Percentiles rank a stretch among this genome's conserved stretches.
These are phyloP conservation scores for Fusarium scirpi DNA, from an alignment of 2,329 filamentous ascomycete genomes.

Conservation along the genomic window DNA sequence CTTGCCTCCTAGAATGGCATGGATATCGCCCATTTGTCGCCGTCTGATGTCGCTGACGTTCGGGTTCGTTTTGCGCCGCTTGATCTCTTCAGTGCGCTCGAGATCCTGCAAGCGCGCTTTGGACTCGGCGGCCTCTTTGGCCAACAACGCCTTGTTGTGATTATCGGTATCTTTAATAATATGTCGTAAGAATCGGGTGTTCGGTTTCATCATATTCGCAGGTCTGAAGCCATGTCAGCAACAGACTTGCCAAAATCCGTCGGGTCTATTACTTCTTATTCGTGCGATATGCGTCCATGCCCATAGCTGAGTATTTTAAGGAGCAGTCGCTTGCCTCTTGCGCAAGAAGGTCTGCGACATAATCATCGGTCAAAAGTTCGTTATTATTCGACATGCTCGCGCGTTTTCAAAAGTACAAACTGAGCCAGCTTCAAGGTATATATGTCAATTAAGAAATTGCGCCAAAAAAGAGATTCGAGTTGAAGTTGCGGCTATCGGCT, in stretches of 20 bases:
- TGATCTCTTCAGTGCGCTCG: slow-evolving; percentile 60
- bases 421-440: not conserved
- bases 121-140: slow-evolving; percentile 85
- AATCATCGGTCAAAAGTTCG: slow-evolving; percentile 76
- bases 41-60: slow-evolving; percentile 64
- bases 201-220: slow-evolving; percentile 82
- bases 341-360: slow-evolving; percentile 82
- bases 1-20: slow-evolving; percentile 66
- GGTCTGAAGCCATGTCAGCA: slow-evolving; percentile 61
- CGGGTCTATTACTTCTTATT: slow-evolving; percentile 60
- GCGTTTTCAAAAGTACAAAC: not conserved
- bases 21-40: slow-evolving; percentile 71
- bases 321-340: slow-evolving; percentile 82
- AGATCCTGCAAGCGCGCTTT: slow-evolving; percentile 75
- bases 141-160: slow-evolving; percentile 88
- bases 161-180: slow-evolving; percentile 89
- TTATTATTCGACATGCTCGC: slow-evolving; percentile 58
- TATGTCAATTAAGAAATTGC: slow-evolving; percentile 3
- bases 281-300: slow-evolving; percentile 72
- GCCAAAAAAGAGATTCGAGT: slow-evolving; percentile 14
- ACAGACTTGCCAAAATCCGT: slow-evolving; percentile 22
- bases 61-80: slow-evolving; percentile 59
- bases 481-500: slow-evolving; percentile 1
- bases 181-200: slow-evolving; percentile 88
- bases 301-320: slow-evolving; percentile 79